Conservation (phyloP, 2,329 filamentous ascomycete species). For the Penicillium hordei region DNA sequence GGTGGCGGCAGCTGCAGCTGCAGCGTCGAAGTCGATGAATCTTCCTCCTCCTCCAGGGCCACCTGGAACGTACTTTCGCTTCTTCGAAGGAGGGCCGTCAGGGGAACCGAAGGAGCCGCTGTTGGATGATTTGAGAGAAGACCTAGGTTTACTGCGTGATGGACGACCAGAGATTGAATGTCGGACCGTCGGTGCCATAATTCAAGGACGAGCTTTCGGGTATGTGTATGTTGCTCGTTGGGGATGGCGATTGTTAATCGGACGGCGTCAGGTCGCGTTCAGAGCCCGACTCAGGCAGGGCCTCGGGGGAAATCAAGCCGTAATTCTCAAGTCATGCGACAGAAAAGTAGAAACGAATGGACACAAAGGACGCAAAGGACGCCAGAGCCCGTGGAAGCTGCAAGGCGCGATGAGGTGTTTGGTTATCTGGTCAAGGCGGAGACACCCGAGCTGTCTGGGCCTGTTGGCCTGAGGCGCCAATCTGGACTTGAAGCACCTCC, state of each 20-base stretch:
- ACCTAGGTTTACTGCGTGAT: constrained; percentile 33
- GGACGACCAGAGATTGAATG: constrained; percentile 28
- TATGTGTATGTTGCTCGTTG: constrained; percentile 15
- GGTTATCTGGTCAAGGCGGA: constrained; percentile 27
- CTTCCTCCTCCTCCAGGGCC: constrained; percentile 82
- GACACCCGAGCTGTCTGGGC: constrained; percentile 9
- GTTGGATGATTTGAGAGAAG: constrained; percentile 33
- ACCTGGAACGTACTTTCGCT: constrained; percentile 77
- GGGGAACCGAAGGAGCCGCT: constrained; percentile 27
- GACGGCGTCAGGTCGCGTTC: constrained; percentile 21
- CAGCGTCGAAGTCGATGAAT: constrained; percentile 69
- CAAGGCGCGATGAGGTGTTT: constrained; percentile 13
- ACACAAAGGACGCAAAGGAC: constrained; percentile 4
- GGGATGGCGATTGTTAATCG: constrained; percentile 20
- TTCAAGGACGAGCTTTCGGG: constrained; percentile 12
- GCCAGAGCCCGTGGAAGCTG: constrained; percentile 2
- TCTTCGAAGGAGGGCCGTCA: constrained; percentile 66
- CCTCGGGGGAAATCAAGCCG: neutral
- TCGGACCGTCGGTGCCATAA: constrained; percentile 37
- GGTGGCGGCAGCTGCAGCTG: constrained; percentile 61
- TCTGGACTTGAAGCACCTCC: constrained; percentile 11
- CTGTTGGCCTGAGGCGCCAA: constrained; percentile 21
- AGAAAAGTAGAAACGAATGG: neutral
- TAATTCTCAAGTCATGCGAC: neutral
- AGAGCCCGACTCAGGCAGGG: constrained; percentile 7